These are phyloP conservation scores for Sporothrix protearum DNA, from an alignment of 2,329 filamentous ascomycete genomes.

Conservation along the genomic window DNA sequence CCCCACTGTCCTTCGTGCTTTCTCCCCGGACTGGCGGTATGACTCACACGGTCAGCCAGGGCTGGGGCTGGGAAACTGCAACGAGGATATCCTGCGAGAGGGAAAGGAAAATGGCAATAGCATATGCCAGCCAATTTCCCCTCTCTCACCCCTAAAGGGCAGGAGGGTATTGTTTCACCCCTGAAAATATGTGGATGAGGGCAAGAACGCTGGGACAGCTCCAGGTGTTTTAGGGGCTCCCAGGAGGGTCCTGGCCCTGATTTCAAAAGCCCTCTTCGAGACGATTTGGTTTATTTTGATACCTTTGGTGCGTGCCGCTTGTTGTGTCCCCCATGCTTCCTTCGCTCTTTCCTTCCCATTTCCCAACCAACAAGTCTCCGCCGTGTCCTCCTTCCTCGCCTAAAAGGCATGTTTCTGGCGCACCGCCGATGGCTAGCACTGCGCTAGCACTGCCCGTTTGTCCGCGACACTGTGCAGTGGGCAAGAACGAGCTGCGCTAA, in stretches of 20 bases:
- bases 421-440: background rate
- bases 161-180: background rate
- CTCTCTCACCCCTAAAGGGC: background rate
- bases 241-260: background rate
- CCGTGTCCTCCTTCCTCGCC: background rate
- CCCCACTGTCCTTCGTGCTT: background rate
- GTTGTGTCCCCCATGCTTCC: background rate
- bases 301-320: background rate
- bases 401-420: background rate
- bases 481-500: background rate
- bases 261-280: background rate
- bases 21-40: slow-evolving; percentile 7
- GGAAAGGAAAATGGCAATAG: background rate
- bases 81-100: background rate
- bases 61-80: background rate
- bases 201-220: background rate
- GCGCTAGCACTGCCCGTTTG: slow-evolving; percentile 3
- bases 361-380: slow-evolving; percentile 3
- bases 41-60: slow-evolving; percentile 19
- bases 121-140: slow-evolving; percentile 9
- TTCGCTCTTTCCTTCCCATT: background rate
- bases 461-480: background rate
- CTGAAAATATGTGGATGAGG: slow-evolving; percentile 4
- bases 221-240: background rate
- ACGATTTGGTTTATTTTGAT: background rate